Conservation (phyloP, 2,329 filamentous ascomycete genomes). For the Cercospora sp. region DNA sequence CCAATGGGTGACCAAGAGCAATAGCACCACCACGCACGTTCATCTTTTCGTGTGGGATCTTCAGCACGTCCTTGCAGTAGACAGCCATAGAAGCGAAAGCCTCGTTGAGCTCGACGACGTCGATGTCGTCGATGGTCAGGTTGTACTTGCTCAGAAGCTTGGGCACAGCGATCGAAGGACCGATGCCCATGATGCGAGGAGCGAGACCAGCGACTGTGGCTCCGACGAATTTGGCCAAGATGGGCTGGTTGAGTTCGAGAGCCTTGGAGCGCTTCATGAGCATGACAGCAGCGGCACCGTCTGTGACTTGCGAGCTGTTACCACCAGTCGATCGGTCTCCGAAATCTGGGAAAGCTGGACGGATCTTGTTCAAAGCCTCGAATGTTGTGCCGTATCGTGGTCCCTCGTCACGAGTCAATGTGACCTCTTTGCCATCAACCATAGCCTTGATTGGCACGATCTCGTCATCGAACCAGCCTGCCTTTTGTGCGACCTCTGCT, state of each 20-base stretch:
- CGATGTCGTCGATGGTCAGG: conserved; percentile 76
- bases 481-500: conserved; percentile 87
- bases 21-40: conserved; percentile 81
- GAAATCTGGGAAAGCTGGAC: conserved; percentile 86
- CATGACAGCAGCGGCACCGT: conserved; percentile 85
- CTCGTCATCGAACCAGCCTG: conserved; percentile 89
- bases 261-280: conserved; percentile 94
- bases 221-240: conserved; percentile 91
- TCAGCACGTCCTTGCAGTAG: conserved; percentile 70
- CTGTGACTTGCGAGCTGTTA: conserved; percentile 92
- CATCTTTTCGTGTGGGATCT: conserved; percentile 73
- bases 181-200: conserved; percentile 95
- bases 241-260: conserved; percentile 81
- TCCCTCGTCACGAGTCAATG: conserved; percentile 82
- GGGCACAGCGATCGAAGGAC: conserved; percentile 67
- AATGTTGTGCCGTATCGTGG: conserved; percentile 86
- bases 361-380: conserved; percentile 79
- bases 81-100: conserved; percentile 98
- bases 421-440: conserved; percentile 74
- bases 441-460: conserved; percentile 83
- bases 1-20: conserved; percentile 79
- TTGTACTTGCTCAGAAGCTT: conserved; percentile 84
- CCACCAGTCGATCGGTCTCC: conserved; percentile 85
- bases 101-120: conserved; percentile 94
- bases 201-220: conserved; percentile 87